phyloP scores from a whole-genome alignment of 192 early-diverging fungal genomes.

The Backusella psychrophila region DNA sequence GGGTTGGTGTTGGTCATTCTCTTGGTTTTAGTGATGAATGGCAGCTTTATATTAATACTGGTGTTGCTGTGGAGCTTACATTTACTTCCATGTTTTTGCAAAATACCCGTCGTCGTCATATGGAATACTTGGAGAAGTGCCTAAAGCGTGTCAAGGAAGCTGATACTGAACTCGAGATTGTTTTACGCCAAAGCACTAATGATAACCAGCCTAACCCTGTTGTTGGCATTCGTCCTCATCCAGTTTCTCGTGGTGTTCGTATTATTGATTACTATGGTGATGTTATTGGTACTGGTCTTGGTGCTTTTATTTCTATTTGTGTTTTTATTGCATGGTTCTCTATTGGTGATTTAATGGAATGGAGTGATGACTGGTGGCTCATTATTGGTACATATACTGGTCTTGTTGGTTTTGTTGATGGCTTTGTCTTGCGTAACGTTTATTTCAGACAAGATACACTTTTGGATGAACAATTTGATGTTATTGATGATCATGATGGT shows the following conservation, averaged over 20 bases:
- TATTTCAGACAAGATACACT: conserved; percentile 6
- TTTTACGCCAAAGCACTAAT: background rate
- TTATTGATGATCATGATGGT: background rate
- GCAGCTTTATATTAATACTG: conserved; percentile 27
- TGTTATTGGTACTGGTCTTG: conserved; percentile 12
- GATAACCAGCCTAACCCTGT: conserved; percentile 16
- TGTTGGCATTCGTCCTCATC: background rate
- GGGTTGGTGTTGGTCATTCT: conserved; percentile 15
- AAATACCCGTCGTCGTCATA: conserved; percentile 20
- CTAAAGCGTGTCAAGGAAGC: background rate
- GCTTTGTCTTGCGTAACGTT: conserved; percentile 21
- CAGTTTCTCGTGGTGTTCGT: background rate
- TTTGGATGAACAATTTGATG: conserved; percentile 15
- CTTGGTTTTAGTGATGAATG: conserved; percentile 15
- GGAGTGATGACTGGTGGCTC: conserved; percentile 24
- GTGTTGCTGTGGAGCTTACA: conserved; percentile 14
- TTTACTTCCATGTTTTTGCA: conserved; percentile 17
- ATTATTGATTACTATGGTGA: conserved; percentile 24
- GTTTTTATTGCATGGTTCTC: conserved; percentile 15
- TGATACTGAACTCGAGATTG: conserved; percentile 15
- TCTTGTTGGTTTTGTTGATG: conserved; percentile 22
- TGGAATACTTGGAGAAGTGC: conserved; percentile 9
- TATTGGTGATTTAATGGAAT: conserved; percentile 1
- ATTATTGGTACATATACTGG: conserved; percentile 26
- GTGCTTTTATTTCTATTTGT: conserved; percentile 11